Evolutionary conservation across 2,329 filamentous ascomycete genomes (phyloP), one percentile per base, ranked within the genome.

Genomic region (Pseudocercospora pini-densiflorae): DNA sequence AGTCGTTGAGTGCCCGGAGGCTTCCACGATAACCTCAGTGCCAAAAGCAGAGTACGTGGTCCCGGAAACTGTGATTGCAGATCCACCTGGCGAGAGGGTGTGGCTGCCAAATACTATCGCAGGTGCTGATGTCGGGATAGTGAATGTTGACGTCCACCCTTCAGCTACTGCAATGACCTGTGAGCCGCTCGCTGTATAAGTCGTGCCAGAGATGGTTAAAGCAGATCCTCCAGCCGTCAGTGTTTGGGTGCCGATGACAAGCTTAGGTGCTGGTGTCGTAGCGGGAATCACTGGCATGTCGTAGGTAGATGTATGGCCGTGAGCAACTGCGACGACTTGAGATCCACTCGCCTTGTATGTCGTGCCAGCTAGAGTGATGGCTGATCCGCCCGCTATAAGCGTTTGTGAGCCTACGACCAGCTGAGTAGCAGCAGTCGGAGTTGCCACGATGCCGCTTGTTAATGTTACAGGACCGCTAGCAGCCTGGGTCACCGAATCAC

Each of bases 381-480:
- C 63, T 40, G 59, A 24, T 14, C 63, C 61, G 21, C 64, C 58
- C 59, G 79, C 5, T 72, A 53, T 7, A 2, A 69, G 54, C 3
- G 65, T 69, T 21, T 62, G 60, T 0, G 63, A 58, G 4, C 55
- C 66, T 9, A 68, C 31, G 1, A 68, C 53, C 5, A 65, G 36
- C n/a, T 63, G 29, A 23, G 66, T 31, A 5, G 54, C 63, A 21
- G 49, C 27, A 27, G 57, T 68, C 2, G 63, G 66, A 3, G 63
- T 68, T 23, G 66, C 66, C 6, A 66, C 43, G 12, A 66, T 36
- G 2, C 63, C 66, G 24, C 62, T 62, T 12, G 63, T 24, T 3
- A 68, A 45, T 5, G 66, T 64, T 8, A 68, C 59, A 1, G 51
- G 40, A 14, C 53, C 49, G 1, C 57, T 59, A 1, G 51, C 58